Evolutionary conservation across 2,329 filamentous ascomycete species (phyloP).

Genomic region (Fusarium sp.): DNA sequence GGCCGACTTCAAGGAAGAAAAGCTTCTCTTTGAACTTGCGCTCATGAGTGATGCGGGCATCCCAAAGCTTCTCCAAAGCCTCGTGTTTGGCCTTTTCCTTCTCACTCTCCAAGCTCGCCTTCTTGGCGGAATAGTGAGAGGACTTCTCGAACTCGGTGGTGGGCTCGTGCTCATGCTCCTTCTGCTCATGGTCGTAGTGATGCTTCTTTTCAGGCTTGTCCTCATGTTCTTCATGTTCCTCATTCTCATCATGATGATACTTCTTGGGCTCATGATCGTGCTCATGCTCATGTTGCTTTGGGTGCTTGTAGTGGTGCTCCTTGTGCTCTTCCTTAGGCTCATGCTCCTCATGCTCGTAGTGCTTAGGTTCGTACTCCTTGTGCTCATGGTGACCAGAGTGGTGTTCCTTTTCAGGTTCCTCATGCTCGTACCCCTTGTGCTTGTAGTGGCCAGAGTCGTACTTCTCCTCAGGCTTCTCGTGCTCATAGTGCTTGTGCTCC

Average conservation of each 20-base stretch:
- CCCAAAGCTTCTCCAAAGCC: conserved; percentile 5
- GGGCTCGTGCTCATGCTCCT: background rate
- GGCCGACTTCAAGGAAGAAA: background rate
- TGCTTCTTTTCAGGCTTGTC: background rate
- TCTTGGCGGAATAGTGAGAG: background rate
- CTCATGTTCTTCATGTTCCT: background rate
- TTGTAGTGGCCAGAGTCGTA: background rate
- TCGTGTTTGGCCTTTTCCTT: background rate
- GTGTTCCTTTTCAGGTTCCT: background rate
- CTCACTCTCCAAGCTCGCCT: background rate
- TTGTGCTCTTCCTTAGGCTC: background rate
- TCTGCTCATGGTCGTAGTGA: background rate
- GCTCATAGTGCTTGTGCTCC: background rate
- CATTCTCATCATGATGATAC: background rate
- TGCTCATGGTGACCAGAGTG: background rate
- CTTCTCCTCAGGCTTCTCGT: background rate
- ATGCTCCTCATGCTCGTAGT: background rate
- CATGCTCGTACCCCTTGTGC: background rate
- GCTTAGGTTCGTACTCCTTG: background rate
- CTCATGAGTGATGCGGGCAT: background rate
- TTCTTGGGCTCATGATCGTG: background rate
- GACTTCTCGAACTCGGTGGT: background rate
- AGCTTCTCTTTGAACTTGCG: background rate
- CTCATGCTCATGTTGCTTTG: background rate
- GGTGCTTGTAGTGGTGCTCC: background rate